Base-by-base conservation (phyloP, 129 eudicot genomes). In the Escallonia rubra region DNA sequence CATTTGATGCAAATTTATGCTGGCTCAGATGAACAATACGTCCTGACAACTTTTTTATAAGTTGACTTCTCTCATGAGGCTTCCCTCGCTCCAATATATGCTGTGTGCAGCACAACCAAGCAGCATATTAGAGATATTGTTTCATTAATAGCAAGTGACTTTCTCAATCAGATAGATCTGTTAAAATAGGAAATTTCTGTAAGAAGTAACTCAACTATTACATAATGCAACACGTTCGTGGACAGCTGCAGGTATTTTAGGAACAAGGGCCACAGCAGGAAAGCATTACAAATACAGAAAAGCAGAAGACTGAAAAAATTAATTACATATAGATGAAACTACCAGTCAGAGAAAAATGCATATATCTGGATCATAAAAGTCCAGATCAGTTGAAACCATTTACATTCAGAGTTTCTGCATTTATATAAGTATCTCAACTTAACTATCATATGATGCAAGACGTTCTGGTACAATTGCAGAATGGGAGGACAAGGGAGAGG, bases 1-100 rank as follows among this genome's bases (percentile, higher is more conserved):
- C 91, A 79, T 86, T 86, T n/a, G 91, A 86, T 34, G 91, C 91
- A 74, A 82, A 86, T 66, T 86, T 86, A 74, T 86, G 91, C 59
- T 86, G 91, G 79, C 91, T 86, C 80, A 86, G 65, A 63, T 79
- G 81, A 55, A 86, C 87, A 44, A 86, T 74, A 63, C 65, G 79
- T 34, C 83, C 88, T 1, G 74, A 66, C 71, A 86, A 68, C 78
- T 77, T 79, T 55, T 66, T 70, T 11, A 86, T 82, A 11, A 86
- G 76, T 68, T 73, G 86, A 63, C 45, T 77, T 74, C 91, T 86
- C 78, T 86, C 91, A 43, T 77, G 70, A 10, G 79, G 75, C 51
- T 68, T 86, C 64, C 87, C 91, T 67, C 88, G 79, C 73, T 82
- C 86, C 71, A 86, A 66, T 48, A 86, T 88, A 82, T 86, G 91